phyloP scores from a whole-genome alignment of 1,284 basidiomycete genomes.

The Ceratobasidium sp. region DNA sequence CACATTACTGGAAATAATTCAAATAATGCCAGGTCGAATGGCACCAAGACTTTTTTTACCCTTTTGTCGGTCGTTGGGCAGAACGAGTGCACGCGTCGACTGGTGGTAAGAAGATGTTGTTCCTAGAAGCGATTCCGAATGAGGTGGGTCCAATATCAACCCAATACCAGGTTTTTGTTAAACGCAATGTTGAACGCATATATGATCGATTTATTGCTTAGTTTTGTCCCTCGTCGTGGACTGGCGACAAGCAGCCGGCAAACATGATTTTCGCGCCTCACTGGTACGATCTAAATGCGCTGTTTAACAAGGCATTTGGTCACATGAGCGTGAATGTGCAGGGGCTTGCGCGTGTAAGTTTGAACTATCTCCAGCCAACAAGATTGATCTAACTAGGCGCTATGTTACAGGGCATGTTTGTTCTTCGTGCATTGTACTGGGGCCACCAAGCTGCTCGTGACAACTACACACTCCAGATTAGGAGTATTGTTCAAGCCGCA shows the following conservation, averaged over 20 bases:
- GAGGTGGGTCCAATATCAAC: constrained; percentile 68
- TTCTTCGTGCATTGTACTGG: constrained; percentile 84
- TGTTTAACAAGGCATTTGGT: constrained; percentile 83
- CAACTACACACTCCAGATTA: constrained; percentile 86
- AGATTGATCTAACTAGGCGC: too few species aligned
- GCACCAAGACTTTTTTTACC: constrained; percentile 89
- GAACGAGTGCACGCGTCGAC: constrained; percentile 67
- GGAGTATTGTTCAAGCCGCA: constrained; percentile 78
- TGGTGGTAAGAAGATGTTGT: constrained; percentile 74
- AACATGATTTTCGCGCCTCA: constrained; percentile 93
- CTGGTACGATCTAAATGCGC: constrained; percentile 96
- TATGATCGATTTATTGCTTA: constrained; percentile 53
- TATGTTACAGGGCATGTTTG: constrained; percentile 80
- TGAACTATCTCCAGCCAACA: too few species aligned
- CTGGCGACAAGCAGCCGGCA: constrained; percentile 68
- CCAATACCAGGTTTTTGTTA: neutral
- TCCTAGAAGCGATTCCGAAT: constrained; percentile 90
- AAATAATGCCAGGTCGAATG: constrained; percentile 85
- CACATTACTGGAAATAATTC: too few species aligned
- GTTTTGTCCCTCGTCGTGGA: constrained; percentile 86
- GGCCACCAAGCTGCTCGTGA: constrained; percentile 82
- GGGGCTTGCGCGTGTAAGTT: constrained; percentile 84
- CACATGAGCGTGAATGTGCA: constrained; percentile 92
- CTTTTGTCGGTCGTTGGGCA: constrained; percentile 82
- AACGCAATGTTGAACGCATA: neutral